Evolutionary conservation across 805 yeast genomes (phyloP), one percentile per base, ranked within the genome.

Genomic region (Blastobotrys robertii): DNA sequence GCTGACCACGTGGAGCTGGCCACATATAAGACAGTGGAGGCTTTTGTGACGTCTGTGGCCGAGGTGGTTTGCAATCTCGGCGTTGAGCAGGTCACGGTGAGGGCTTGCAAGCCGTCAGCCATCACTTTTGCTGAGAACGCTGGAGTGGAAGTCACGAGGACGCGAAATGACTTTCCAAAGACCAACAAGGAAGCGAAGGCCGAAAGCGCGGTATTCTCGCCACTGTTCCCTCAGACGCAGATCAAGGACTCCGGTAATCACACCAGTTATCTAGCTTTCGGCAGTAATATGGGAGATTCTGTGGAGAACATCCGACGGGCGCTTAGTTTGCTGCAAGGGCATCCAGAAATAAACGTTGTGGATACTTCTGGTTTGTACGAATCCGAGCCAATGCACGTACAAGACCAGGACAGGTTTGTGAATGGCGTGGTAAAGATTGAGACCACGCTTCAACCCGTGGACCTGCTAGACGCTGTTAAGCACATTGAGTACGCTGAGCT

Each of bases 1-100:
- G 67, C 72, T 0, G 54, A 55, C 0, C 84, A 79, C 53, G 83
- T 86, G n/a, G 94, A 84, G 54, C 58, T 56, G n/a, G 74, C 95
- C 1, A 77, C 78, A 49, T 92, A 85, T 66, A 81, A 84, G 55
- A 92, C 99, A 0, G 94, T 92, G 1, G 99, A 92, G 58, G 96
- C 97, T 0, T 69, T 92, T 38, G 94, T 84, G 2, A 73, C 78
- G 46, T 73, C 77, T 8, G 81, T 85, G 22, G 79, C 85, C 2
- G 79, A 77, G 49, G 57, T 76, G 38, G 65, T 80, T 2, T 65
- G 74, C 31, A 58, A 66, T 33, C 50, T 51, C 2, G 64, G 66
- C 16, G 67, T 76, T 4, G 53, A 58, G 3, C 54, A 62, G 15
- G 74, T 73, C 1, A 57, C 59, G 1, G 92, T 84, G 1, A 69